phyloP scores from a whole-genome alignment of 768 basidiomycete species.

The Mycena olivaceomarginata region DNA sequence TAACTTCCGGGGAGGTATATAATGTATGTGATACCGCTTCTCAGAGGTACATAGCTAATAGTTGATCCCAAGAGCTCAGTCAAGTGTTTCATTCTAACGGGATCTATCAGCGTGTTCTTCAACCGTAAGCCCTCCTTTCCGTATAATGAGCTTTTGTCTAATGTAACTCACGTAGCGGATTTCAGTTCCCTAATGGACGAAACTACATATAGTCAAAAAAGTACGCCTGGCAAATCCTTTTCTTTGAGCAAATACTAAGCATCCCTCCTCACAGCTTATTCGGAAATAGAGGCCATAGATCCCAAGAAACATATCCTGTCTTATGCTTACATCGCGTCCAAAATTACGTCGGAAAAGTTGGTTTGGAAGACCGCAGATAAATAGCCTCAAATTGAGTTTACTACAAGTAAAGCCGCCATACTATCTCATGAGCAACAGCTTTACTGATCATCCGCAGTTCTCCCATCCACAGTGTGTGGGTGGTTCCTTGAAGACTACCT shows the following conservation, averaged over 20 bases:
- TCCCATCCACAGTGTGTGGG: constrained; percentile 16
- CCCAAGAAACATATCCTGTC: constrained; percentile 21
- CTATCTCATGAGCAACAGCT: neutral
- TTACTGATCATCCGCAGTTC: constrained; percentile 7
- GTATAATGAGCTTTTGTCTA: neutral
- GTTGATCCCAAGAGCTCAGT: constrained; percentile 41
- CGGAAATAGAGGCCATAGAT: constrained; percentile 36
- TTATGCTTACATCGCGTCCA: constrained; percentile 31
- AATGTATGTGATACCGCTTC: neutral
- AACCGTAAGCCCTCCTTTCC: constrained; percentile 19
- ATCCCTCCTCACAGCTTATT: constrained; percentile 18
- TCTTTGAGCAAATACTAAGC: no score
- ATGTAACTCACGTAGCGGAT: constrained; percentile 4
- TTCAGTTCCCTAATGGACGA: constrained; percentile 19
- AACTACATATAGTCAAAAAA: constrained; percentile 16
- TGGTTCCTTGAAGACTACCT: constrained; percentile 25
- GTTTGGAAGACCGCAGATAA: constrained; percentile 41
- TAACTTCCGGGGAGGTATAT: constrained; percentile 8
- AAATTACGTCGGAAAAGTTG: constrained; percentile 39
- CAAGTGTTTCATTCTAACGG: constrained; percentile 48
- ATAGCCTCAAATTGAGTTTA: constrained; percentile 42
- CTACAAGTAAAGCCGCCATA: constrained; percentile 10
- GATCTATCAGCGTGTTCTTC: constrained; percentile 45
- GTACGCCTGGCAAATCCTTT: no score
- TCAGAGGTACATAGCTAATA: neutral